phyloP scores from a whole-genome alignment of 2,329 filamentous ascomycete species.

The Fusarium sp. region DNA sequence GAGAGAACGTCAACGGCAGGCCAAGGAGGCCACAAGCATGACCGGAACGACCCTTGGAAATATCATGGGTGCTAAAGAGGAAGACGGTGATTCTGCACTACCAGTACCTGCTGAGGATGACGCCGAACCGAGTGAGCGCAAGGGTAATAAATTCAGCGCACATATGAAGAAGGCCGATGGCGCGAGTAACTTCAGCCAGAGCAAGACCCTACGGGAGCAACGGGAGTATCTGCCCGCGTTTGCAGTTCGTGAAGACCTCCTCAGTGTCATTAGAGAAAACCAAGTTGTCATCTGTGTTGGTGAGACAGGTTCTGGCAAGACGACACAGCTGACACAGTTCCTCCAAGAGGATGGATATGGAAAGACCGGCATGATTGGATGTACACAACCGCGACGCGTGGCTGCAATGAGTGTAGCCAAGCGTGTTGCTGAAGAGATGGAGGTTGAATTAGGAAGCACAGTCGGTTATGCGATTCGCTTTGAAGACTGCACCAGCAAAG shows the following conservation, averaged over 20 bases:
- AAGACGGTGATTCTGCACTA: constrained; percentile 88
- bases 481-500: constrained; percentile 95
- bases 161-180: constrained; percentile 89
- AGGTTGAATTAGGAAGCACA: constrained; percentile 83
- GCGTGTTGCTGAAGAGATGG: constrained; percentile 98
- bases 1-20: constrained; percentile 91
- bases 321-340: constrained; percentile 96
- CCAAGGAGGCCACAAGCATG: constrained; percentile 92
- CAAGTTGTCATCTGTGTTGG: constrained; percentile 97
- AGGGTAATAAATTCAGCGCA: constrained; percentile 80
- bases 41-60: constrained; percentile 93
- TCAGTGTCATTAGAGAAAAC: constrained; percentile 93
- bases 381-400: constrained; percentile 94
- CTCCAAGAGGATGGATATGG: constrained; percentile 95
- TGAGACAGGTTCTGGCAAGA: constrained; percentile 97
- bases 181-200: constrained; percentile 91
- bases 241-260: constrained; percentile 90
- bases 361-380: constrained; percentile 88
- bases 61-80: constrained; percentile 94
- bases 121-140: constrained; percentile 58
- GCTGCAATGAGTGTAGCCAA: constrained; percentile 99
- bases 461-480: constrained; percentile 99
- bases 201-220: constrained; percentile 89
- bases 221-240: constrained; percentile 94
- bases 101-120: constrained; percentile 79